Conservation (phyloP, 2,329 filamentous ascomycete species). For the Fusarium devonianum region DNA sequence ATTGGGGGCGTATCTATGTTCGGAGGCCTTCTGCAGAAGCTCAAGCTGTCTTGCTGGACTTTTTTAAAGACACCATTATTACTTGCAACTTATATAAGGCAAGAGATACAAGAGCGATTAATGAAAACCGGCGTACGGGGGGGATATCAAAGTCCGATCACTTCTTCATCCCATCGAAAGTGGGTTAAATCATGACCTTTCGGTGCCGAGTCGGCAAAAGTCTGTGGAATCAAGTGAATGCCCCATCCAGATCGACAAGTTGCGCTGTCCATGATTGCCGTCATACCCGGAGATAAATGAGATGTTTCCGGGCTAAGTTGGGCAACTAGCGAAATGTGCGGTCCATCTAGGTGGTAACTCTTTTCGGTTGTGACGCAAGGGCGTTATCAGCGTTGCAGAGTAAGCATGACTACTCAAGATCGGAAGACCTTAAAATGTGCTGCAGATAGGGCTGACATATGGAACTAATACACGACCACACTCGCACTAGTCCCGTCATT, state of each 20-base stretch:
- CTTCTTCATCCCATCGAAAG: conserved; percentile 7
- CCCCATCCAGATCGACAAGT: not conserved
- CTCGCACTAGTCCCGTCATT: too few relatives aligned
- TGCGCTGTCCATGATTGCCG: not conserved
- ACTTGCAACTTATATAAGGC: not conserved
- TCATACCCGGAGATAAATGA: not conserved
- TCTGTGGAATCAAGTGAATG: not conserved
- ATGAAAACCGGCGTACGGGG: conserved; percentile 3
- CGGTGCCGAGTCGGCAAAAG: conserved; percentile 30
- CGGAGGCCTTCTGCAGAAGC: too few relatives aligned
- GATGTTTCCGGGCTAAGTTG: conserved; percentile 1
- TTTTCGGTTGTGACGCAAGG: too few relatives aligned
- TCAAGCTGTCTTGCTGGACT: too few relatives aligned
- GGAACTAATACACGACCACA: too few relatives aligned
- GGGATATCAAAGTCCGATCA: conserved; percentile 9
- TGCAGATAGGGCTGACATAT: too few relatives aligned
- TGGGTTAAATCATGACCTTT: conserved; percentile 13
- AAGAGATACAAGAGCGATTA: conserved; percentile 1
- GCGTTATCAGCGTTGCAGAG: too few relatives aligned
- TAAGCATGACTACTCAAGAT: too few relatives aligned
- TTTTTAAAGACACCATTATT: too few relatives aligned
- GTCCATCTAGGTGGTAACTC: too few relatives aligned
- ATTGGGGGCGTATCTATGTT: not conserved
- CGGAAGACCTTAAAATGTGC: too few relatives aligned
- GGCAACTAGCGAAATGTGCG: too few relatives aligned